Base-by-base conservation (phyloP, 345 rosid genomes). In the Combretum micranthum region DNA sequence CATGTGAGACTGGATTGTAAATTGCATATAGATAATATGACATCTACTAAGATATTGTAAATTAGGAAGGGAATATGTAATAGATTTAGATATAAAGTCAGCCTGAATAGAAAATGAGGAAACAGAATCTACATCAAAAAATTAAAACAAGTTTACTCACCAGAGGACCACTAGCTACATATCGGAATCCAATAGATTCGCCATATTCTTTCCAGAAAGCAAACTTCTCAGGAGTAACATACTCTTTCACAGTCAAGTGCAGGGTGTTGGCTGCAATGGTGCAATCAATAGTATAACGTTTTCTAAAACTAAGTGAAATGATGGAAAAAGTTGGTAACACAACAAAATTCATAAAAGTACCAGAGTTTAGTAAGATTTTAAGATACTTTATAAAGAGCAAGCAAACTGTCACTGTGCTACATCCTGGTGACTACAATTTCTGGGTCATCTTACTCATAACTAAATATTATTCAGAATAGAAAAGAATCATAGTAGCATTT, bases 141-240 rank as follows among this genome's bases (percentile, higher is more conserved):
- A n/a, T n/a, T n/a, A n/a, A n/a, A 18, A 19, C 42, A 10, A 43
- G 18, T 20, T 18, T 61, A 55, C 74, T 83, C 86, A 93, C 99
- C 91, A 90, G 53, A 46, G 99, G 99, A 3, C 99, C 97, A 39
- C 99, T 93, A 39, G 99, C 96, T 47, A 93, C 92, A 69, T 87
- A 93, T 5, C 90, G 92, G 64, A 93, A 93, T 55, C 99, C 99
- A 15, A 85, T 80, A 14, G 97, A 82, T 74, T 93, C 99, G 64
- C 99, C 97, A 53, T 87, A 89, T 50, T 78, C 84, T 79, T 90
- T 93, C 99, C 97, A 93, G 75, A 72, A 87, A 50, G 72, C 84
- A 78, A 90, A 94, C 64, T 87, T 94, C 76, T 94, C 96, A 2
- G 97, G 99, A 20, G 87, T 76, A 47, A 94, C 90, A 47, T 87